Evolutionary conservation across 768 basidiomycete species (phyloP), one percentile per base, ranked within the genome.

Genomic region (Trametes sanguinea): DNA sequence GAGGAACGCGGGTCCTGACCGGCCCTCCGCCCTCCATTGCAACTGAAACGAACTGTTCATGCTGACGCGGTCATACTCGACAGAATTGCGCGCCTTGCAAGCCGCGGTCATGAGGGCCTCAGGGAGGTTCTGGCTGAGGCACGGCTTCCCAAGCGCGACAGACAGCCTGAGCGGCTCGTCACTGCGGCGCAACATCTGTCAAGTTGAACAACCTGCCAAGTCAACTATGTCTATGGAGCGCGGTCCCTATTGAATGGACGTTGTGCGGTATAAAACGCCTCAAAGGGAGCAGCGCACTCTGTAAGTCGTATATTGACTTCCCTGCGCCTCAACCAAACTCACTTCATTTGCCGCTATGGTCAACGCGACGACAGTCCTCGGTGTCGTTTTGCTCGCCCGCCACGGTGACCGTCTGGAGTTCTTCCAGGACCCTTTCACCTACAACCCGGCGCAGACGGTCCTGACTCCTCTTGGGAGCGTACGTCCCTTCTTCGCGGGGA

Each of bases 341-440:
- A 11, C 46, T 11, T 47, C 46, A 11, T 2, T 22, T 13, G 13
- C 13, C 29, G 14, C 10, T 32, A 63, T 63, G 62, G 62, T 63
- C 37, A 59, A 58, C 53, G 32, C 52, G 4, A 39, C 64, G 39
- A 53, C 53, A 14, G 40, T 69, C 22, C 64, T 69, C 6, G 68
- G 68, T 4, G 52, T 69, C 16, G 62, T 69, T 39, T 44, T 69
- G 10, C 53, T 67, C 45, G 68, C 68, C 7, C 68, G 68, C 33
- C 68, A 71, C 51, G 69, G 69, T 40, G 69, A 71, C 43, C 69
- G 69, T 13, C 57, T 57, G 16, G 66, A 65, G 30, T 71, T 69
- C 65, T 71, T 68, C 61, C 68, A 71, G 59, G 67, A 71, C 46
- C 69, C 69, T 3, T 47, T 67, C 55, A 71, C 66, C 33, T 69